Base-by-base conservation (phyloP, 140 eudicot genomes). In the Flaveria floridana region DNA sequence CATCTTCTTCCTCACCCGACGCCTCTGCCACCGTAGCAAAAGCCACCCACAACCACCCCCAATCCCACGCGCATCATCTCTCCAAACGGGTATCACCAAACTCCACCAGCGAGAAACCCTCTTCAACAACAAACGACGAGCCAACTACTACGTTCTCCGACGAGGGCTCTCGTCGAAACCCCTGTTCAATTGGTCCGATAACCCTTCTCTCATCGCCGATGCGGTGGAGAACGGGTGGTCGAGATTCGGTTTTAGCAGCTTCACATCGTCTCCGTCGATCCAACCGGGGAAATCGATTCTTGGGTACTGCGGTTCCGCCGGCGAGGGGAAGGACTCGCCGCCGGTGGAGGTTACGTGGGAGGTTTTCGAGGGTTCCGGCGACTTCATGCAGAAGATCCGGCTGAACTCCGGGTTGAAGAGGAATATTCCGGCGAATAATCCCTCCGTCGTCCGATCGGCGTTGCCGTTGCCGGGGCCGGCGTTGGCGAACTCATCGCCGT, bases 221-320 rank as follows among this genome's bases (percentile, higher is more conserved):
- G 97, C 91, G 2, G 96, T 94, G 30, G 99, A 94, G 21, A 85
- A 90, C 39, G 99, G 99, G 70, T 94, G 99, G 99, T 84, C 96
- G 1, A 64, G 89, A 39, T 93, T 95, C 55, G 95, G 92, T 3
- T 95, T 95, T 77, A 79, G 89, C 0, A 68, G 74, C 76, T 79
- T 26, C 73, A n/a, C 72, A 1, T 75, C 92, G 0, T 81, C 96
- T 1, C 84, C 92, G 0, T 76, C 91, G 3, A 70, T 85, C 28
- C 82, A 81, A 68, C 78, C 95, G 2, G 75, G 61, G 6, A 76
- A 65, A 76, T 72, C 92, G 15, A 20, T 86, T 26, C 68, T 92
- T 1, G 86, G 90, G 2, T 79, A 77, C 2, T 85, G 96, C 73
- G 89, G 78, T 19, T 18, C 83, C 47, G 55, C 74, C 48, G 87